A percentile compares a stretch with the other conserved stretches of the same genome.
phyloP scores from a whole-genome alignment of 129 eudicot genomes.

The Rutidosis leptorrhynchoides region DNA sequence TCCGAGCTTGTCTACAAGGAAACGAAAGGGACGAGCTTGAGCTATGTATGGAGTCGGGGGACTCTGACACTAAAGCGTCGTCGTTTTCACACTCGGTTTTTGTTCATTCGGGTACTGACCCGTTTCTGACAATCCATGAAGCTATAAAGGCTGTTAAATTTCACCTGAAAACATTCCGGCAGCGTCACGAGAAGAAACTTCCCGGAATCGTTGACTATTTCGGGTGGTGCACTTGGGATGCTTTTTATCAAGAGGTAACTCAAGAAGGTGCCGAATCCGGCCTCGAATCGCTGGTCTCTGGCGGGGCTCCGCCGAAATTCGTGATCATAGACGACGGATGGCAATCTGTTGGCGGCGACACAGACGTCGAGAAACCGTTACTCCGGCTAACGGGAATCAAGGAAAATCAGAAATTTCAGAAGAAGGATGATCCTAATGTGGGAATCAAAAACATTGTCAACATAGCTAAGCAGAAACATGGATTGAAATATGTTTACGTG shows the following conservation, averaged over 20 bases:
- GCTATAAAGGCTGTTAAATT: slow-evolving; percentile 49
- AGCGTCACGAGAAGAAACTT: slow-evolving; percentile 54
- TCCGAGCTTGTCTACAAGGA: slow-evolving; percentile 76
- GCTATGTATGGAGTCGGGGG: slow-evolving; percentile 68
- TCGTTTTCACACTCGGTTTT: slow-evolving; percentile 43
- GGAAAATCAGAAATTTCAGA: slow-evolving; percentile 71
- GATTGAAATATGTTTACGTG: slow-evolving; percentile 69
- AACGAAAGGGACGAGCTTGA: slow-evolving; percentile 53
- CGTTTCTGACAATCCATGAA: slow-evolving; percentile 48
- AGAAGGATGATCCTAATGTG: slow-evolving; percentile 47
- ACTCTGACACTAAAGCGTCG: slow-evolving; percentile 38
- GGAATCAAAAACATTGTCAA: slow-evolving; percentile 68
- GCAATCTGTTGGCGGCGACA: slow-evolving; percentile 66
- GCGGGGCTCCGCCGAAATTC: slow-evolving; percentile 66
- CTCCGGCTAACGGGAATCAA: slow-evolving; percentile 71
- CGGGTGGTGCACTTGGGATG: slow-evolving; percentile 96
- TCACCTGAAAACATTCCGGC: slow-evolving; percentile 56
- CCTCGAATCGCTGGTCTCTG: slow-evolving; percentile 44
- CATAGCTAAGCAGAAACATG: slow-evolving; percentile 55
- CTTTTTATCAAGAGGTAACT: slow-evolving; percentile 73
- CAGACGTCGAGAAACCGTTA: slow-evolving; percentile 32
- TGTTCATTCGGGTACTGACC: slow-evolving; percentile 58
- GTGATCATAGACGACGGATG: slow-evolving; percentile 88
- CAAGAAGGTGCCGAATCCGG: slow-evolving; percentile 82
- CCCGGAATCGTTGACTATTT: slow-evolving; percentile 65